Conservation (phyloP, 192 early-diverging fungal genomes). For the Gamsiella multidivaricata region DNA sequence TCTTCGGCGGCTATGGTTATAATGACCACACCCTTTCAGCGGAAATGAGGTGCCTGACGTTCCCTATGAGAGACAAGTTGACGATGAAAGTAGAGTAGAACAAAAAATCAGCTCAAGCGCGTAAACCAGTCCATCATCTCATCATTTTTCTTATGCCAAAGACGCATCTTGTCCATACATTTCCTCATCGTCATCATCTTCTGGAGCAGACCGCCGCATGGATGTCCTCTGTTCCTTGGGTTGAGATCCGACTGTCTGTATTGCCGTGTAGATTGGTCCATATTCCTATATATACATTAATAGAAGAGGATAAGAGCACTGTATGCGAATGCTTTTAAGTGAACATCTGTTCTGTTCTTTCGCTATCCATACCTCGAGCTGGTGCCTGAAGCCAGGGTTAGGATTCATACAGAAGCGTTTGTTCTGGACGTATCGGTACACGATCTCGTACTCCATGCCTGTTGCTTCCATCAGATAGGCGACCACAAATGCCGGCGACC, state of each 20-base stretch:
- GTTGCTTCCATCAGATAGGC: constrained; percentile 89
- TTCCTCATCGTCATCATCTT: constrained; percentile 67
- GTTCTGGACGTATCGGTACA: constrained; percentile 88
- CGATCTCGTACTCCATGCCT: constrained; percentile 71
- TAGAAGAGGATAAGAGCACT: not conserved
- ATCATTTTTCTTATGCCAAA: too few relatives aligned
- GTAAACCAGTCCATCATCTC: too few relatives aligned
- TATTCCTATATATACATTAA: constrained; percentile 69
- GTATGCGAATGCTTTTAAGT: too few relatives aligned
- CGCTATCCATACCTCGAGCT: constrained; percentile 86
- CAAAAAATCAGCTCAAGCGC: too few relatives aligned
- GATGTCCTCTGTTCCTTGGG: constrained; percentile 59
- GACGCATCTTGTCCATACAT: constrained; percentile 26
- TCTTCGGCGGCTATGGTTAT: too few relatives aligned
- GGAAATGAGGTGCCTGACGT: too few relatives aligned
- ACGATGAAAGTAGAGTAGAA: too few relatives aligned
- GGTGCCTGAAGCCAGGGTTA: constrained; percentile 82
- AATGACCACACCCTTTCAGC: too few relatives aligned
- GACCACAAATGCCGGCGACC: constrained; percentile 87
- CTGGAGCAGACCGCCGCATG: constrained; percentile 65
- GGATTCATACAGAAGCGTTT: constrained; percentile 90
- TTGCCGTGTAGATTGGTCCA: constrained; percentile 80
- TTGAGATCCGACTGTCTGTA: constrained; percentile 55
- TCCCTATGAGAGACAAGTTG: too few relatives aligned
- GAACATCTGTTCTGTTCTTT: too few relatives aligned